Percentiles rank a stretch among this genome's conserved stretches.
Evolutionary conservation across 108 stramenopile species (phyloP).

Genomic region (Cylindrotheca closterium): DNA sequence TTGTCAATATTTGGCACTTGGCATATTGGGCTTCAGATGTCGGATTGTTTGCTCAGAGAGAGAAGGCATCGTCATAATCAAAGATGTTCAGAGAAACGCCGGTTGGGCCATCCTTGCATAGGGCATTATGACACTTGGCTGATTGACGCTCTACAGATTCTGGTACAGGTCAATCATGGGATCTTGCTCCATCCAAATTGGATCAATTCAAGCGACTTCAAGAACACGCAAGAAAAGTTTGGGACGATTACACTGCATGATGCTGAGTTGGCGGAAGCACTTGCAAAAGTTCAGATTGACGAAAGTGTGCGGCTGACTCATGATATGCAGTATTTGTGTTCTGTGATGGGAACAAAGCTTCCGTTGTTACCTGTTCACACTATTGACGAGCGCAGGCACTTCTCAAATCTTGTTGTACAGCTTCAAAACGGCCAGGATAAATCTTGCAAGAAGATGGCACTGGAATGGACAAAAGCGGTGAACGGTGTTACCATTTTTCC

Average conservation of each 20-base stretch:
- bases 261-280: neutral
- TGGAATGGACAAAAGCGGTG: no score
- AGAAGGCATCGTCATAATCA: no score
- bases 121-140: conserved; percentile 6
- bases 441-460: no score
- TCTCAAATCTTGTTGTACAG: no score
- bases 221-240: neutral
- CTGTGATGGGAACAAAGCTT: neutral
- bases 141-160: neutral
- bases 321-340: neutral
- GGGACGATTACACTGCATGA: neutral
- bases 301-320: neutral
- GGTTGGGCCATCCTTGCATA: neutral
- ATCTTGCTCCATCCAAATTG: neutral
- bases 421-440: no score
- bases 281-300: neutral
- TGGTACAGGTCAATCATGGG: neutral
- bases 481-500: no score
- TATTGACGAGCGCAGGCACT: neutral
- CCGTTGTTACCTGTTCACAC: neutral
- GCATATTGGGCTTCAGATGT: no score
- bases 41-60: no score
- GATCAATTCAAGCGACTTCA: neutral
- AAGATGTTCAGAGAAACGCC: no score
- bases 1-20: no score